Percentiles rank a stretch among this genome's conserved stretches.
These are phyloP conservation scores for Emiliania huxleyi DNA, from an alignment of 78 protist genomes.

Conservation along the genomic window DNA sequence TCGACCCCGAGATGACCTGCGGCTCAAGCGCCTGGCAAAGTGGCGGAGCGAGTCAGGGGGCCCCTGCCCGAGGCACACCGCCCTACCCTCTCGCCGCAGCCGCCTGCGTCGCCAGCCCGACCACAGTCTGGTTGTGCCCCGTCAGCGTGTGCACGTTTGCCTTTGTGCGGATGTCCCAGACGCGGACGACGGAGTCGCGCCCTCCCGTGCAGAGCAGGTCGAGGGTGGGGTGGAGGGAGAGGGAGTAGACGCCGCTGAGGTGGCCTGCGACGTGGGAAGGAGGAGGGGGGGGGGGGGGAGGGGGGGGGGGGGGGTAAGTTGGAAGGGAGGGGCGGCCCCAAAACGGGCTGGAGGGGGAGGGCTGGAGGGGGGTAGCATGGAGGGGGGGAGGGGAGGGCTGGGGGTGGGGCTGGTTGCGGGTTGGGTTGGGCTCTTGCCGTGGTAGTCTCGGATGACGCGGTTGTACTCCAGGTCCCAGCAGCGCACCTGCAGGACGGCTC, in stretches of 20 bases:
- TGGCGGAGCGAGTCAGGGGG: background rate
- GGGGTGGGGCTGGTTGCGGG: no score
- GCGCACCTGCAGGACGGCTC: no score
- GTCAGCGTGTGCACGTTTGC: conserved; percentile 56
- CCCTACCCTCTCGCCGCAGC: background rate
- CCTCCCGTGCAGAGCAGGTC: conserved; percentile 96
- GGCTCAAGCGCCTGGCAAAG: background rate
- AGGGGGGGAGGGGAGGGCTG: no score
- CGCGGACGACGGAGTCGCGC: conserved; percentile 82
- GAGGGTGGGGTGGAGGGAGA: conserved; percentile 92
- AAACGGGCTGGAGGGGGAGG: no score
- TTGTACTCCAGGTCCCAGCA: conserved; percentile 98
- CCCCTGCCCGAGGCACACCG: background rate
- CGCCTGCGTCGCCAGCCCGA: conserved; percentile 73
- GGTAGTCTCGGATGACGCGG: conserved; percentile 38
- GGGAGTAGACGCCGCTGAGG: conserved; percentile 82
- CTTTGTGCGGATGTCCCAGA: conserved; percentile 96
- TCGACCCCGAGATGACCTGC: conserved; percentile 62
- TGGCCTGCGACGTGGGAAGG: no score
- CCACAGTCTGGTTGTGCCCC: conserved; percentile 85
- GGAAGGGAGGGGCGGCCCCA: no score
- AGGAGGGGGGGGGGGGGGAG: no score
- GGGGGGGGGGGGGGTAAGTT: no score
- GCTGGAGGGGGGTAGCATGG: no score
- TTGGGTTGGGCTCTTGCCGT: no score